Percentiles rank a stretch among this genome's conserved stretches.
Evolutionary conservation across 768 basidiomycete genomes (phyloP).

Genomic region (Tephrocybe sp.): DNA sequence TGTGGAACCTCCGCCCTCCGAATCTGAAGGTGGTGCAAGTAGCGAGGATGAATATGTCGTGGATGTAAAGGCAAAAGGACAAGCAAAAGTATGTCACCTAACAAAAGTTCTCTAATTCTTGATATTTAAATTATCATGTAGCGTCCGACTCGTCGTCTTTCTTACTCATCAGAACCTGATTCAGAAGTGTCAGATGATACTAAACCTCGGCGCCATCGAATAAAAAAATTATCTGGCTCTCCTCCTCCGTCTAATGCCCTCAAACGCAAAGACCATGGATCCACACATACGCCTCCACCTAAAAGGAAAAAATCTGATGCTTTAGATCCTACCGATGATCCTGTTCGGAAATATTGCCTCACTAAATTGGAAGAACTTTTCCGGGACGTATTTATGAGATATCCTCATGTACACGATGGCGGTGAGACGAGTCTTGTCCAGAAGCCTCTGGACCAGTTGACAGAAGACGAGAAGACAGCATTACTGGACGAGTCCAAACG

Average conservation of each 20-base stretch:
- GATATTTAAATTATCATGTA: slow-evolving; percentile 19
- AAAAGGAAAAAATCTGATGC: slow-evolving; percentile 48
- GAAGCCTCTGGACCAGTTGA: slow-evolving; percentile 52
- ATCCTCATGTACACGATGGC: slow-evolving; percentile 51
- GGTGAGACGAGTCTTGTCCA: slow-evolving; percentile 26
- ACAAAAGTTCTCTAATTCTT: slow-evolving; percentile 8
- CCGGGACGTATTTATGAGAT: slow-evolving; percentile 65
- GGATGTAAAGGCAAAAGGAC: slow-evolving; percentile 34
- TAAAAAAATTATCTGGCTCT: slow-evolving; percentile 26
- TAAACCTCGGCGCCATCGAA: slow-evolving; percentile 25
- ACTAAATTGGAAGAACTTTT: slow-evolving; percentile 74
- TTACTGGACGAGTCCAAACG: slow-evolving; percentile 55
- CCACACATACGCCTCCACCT: slow-evolving; percentile 34
- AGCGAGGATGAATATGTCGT: slow-evolving; percentile 76
- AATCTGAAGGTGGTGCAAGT: slow-evolving; percentile 46
- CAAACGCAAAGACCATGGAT: slow-evolving; percentile 56
- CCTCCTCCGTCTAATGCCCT: slow-evolving; percentile 31
- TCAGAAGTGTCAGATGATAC: slow-evolving; percentile 31
- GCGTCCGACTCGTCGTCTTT: slow-evolving; percentile 41
- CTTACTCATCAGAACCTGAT: slow-evolving; percentile 42
- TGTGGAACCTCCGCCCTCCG: slow-evolving; percentile 27
- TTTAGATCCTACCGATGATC: slow-evolving; percentile 53
- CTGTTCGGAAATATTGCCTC: slow-evolving; percentile 76
- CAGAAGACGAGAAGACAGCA: slow-evolving; percentile 55
- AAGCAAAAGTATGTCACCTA: slow-evolving; percentile 43